Evolutionary conservation across 768 basidiomycete species (phyloP).

Genomic region (Rubroboletus satanas): DNA sequence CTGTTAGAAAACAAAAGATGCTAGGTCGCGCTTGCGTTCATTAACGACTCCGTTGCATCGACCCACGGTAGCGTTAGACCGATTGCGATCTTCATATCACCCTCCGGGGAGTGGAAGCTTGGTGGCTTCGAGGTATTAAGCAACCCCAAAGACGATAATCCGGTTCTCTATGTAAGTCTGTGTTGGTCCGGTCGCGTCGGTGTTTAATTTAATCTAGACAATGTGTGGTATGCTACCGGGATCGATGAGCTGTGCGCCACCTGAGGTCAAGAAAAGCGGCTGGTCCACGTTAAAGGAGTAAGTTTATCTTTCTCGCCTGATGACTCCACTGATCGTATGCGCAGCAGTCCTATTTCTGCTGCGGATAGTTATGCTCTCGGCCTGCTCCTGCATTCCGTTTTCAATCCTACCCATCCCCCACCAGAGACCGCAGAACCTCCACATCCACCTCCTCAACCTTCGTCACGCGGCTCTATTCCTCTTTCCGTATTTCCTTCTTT

Average conservation of each 20-base stretch:
- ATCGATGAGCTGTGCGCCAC: conserved; percentile 58
- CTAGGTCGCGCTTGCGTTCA: conserved; percentile 84
- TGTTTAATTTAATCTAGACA: conserved; percentile 43
- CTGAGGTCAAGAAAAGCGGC: conserved; percentile 86
- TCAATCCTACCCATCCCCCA: conserved; percentile 78
- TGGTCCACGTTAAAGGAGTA: conserved; percentile 85
- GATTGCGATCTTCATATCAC: conserved; percentile 84
- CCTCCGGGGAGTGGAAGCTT: conserved; percentile 94
- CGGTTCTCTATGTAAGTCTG: conserved; percentile 72
- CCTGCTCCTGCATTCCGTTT: conserved; percentile 77
- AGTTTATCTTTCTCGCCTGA: conserved; percentile 13
- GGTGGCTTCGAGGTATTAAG: conserved; percentile 93
- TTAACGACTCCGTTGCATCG: conserved; percentile 79
- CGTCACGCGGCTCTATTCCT: conserved; percentile 77
- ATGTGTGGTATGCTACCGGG: conserved; percentile 63
- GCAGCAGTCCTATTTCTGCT: conserved; percentile 51
- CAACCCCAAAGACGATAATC: conserved; percentile 71
- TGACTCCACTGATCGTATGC: neutral
- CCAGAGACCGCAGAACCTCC: conserved; percentile 68
- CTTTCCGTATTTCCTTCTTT: conserved; percentile 67
- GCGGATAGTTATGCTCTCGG: conserved; percentile 89
- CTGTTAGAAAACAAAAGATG: neutral
- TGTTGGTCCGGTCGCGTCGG: conserved; percentile 1
- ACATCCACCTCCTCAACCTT: conserved; percentile 73
- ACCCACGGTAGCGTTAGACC: conserved; percentile 78